These are phyloP conservation scores for Aspergillus caelatus DNA, from an alignment of 2,329 filamentous ascomycete genomes.

Conservation along the genomic window DNA sequence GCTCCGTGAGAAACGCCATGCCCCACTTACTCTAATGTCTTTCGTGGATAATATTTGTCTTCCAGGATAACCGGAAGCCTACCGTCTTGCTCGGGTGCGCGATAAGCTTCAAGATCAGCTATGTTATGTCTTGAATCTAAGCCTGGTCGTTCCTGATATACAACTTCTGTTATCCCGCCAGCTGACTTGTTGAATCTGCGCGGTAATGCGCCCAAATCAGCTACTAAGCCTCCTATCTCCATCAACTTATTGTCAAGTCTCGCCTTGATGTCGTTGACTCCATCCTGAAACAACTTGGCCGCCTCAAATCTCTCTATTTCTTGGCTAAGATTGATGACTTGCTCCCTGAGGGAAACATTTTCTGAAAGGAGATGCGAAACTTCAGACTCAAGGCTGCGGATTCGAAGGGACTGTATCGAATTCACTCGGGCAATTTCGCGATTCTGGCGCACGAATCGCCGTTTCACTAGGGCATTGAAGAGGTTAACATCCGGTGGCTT, in stretches of 20 bases:
- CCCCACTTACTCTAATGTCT: constrained; percentile 56
- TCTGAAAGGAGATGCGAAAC: constrained; percentile 62
- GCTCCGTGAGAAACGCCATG: neutral
- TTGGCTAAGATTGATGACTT: constrained; percentile 59
- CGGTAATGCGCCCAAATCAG: constrained; percentile 54
- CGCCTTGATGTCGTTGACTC: constrained; percentile 56
- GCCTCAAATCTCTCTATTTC: constrained; percentile 54
- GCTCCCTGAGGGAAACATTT: constrained; percentile 62
- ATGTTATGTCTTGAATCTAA: constrained; percentile 19
- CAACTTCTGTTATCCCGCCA: constrained; percentile 17
- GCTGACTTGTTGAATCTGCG: constrained; percentile 29
- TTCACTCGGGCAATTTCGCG: constrained; percentile 67
- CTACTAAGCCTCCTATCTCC: constrained; percentile 58
- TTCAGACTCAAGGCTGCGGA: constrained; percentile 65
- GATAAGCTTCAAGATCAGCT: constrained; percentile 18
- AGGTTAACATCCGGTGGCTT: neutral
- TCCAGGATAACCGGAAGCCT: constrained; percentile 62
- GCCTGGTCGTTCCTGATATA: constrained; percentile 13
- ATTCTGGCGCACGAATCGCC: constrained; percentile 67
- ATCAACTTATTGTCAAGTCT: constrained; percentile 59
- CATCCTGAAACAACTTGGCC: constrained; percentile 48
- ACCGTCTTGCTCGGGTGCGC: constrained; percentile 32
- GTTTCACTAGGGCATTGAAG: constrained; percentile 55
- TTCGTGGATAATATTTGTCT: constrained; percentile 60
- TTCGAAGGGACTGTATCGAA: constrained; percentile 65